Evolutionary conservation across 2,329 filamentous ascomycete genomes (phyloP).

Genomic region (Aspergillus puulaauensis): DNA sequence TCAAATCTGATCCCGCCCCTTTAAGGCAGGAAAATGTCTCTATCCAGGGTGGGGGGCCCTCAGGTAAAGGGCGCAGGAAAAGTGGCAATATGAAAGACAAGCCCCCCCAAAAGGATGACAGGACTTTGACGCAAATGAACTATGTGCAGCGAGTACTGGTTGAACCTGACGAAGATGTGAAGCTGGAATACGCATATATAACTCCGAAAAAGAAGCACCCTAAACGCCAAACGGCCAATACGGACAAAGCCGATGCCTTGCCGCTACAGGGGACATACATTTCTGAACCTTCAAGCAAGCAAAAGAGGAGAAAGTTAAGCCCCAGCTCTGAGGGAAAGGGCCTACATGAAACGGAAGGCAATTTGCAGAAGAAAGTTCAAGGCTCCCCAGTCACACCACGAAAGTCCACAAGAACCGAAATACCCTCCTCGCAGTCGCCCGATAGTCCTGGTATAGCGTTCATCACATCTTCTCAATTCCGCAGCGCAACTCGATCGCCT

Average conservation of each 20-base stretch:
- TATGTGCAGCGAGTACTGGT: slow-evolving; percentile 39
- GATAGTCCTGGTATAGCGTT: slow-evolving; percentile 40
- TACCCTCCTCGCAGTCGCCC: slow-evolving; percentile 45
- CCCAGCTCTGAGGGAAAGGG: slow-evolving; percentile 5
- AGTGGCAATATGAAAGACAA: slow-evolving; percentile 22
- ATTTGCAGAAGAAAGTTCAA: not conserved
- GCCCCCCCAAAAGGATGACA: slow-evolving; percentile 27
- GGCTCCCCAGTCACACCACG: slow-evolving; percentile 31
- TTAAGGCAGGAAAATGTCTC: slow-evolving; percentile 19
- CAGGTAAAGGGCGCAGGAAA: slow-evolving; percentile 23
- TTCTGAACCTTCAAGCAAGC: slow-evolving; percentile 8
- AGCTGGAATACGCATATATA: slow-evolving; percentile 33
- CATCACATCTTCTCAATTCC: slow-evolving; percentile 38
- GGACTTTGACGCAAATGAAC: slow-evolving; percentile 45
- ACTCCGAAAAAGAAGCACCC: slow-evolving; percentile 17
- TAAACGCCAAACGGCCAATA: not conserved
- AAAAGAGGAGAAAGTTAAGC: slow-evolving; percentile 25
- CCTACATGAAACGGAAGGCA: not conserved
- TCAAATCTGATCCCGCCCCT: slow-evolving; percentile 12
- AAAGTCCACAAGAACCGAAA: slow-evolving; percentile 31
- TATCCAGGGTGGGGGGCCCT: slow-evolving; percentile 2
- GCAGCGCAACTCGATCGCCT: slow-evolving; percentile 27
- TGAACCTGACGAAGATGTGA: slow-evolving; percentile 34
- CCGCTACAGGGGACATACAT: not conserved
- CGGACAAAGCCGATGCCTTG: not conserved